These are phyloP conservation scores for Citrus unshiu DNA, from an alignment of 345 rosid genomes.

Conservation along the genomic window DNA sequence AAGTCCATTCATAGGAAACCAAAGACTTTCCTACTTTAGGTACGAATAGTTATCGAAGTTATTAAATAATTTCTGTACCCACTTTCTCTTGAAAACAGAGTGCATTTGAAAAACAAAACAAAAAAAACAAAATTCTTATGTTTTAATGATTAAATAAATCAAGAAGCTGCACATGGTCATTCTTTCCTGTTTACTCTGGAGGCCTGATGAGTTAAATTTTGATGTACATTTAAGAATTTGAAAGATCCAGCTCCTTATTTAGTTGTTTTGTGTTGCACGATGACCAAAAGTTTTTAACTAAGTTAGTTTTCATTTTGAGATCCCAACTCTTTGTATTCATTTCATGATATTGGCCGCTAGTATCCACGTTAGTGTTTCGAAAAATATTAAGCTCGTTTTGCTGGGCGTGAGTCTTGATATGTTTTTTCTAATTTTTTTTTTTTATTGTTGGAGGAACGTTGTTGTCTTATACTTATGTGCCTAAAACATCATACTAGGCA, in stretches of 20 bases:
- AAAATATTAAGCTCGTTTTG: neutral
- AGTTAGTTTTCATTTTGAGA: no score
- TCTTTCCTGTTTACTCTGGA: neutral
- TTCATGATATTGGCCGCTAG: no score
- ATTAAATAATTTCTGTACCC: no score
- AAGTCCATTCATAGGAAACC: no score
- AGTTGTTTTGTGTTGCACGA: no score
- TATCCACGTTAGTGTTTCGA: neutral
- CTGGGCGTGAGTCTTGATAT: neutral
- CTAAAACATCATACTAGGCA: no score
- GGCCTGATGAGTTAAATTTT: neutral
- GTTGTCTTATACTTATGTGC: no score
- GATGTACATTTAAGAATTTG: neutral
- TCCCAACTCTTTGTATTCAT: neutral
- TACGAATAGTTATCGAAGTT: neutral
- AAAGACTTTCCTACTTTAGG: neutral
- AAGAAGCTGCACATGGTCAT: no score
- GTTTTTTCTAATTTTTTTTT: neutral
- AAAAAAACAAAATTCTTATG: neutral
- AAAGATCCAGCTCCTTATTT: no score
- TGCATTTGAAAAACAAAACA: neutral
- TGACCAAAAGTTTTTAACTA: no score
- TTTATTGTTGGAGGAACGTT: neutral
- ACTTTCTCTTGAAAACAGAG: no score
- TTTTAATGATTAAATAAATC: neutral